Evolutionary conservation across 2,329 filamentous ascomycete species (phyloP), one percentile per base, ranked within the genome.

Genomic region (Proliferodiscus dingleyae): DNA sequence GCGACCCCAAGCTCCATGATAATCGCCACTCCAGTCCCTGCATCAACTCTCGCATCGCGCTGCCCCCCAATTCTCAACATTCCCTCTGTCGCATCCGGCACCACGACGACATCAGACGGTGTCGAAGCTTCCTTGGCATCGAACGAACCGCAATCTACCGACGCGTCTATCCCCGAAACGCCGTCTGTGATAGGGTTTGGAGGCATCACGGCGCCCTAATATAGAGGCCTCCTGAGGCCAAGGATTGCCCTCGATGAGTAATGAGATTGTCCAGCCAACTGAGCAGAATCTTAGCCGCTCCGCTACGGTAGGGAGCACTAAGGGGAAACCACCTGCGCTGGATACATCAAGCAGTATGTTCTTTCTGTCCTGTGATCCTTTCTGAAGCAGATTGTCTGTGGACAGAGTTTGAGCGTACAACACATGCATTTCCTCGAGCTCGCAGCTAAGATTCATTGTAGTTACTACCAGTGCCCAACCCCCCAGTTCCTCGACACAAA

Each of bases 171-270:
- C 36, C 16, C 40, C 28, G 37, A 50, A 36, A 55, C 43, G 53
- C 41, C 38, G 19, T 37, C 33, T 45, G 28, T 18, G 29, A 21
- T 29, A 37, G 18, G 32, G 28, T 13, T 33, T 23, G 22, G 45
- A 21, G 18, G 34, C 33, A 46, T 43, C 44, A 41, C 44, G 36
- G 49, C 50, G 28, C 41, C 44, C 37, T 39, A 30, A 29, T 16
- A 39, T n/a, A 34, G 22, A 41, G 50, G 39, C 47, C 47, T 47
- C 26, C 34, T 28, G 26, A 43, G 52, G 44, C 51, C 46, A 38
- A 41, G 46, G 45, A 57, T 61, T 56, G 60, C 60, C 62, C 59
- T 64, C 61, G 47, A 65, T 65, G 62, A 64, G 62, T 64, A 63
- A 63, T 63, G 62, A 64, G 54, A 54, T 60, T 49, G 55, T 56